Percentiles rank a stretch among this genome's conserved stretches.
These are phyloP conservation scores for Botrytis sinoallii DNA, from an alignment of 2,329 filamentous ascomycete genomes.

Conservation along the genomic window DNA sequence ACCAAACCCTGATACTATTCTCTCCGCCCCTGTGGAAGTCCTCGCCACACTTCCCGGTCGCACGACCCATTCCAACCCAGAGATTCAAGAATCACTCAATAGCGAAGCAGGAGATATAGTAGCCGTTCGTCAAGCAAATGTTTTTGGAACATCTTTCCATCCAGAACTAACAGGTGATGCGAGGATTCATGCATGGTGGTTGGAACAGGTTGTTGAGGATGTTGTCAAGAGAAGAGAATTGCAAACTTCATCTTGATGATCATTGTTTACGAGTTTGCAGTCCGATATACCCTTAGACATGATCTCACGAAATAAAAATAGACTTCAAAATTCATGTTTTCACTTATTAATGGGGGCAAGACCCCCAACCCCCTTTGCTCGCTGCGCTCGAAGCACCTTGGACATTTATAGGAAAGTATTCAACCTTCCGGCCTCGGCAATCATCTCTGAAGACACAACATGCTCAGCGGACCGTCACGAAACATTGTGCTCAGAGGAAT, in stretches of 20 bases:
- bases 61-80: slow-evolving; percentile 26
- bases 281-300: background rate
- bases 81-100: slow-evolving; percentile 38
- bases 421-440: background rate
- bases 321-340: background rate
- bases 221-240: slow-evolving; percentile 25
- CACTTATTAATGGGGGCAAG: background rate
- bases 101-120: slow-evolving; percentile 69
- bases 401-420: background rate
- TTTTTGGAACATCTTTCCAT: slow-evolving; percentile 93
- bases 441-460: background rate
- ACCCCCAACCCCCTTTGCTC: background rate
- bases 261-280: background rate
- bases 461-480: background rate
- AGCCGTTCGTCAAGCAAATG: slow-evolving; percentile 84
- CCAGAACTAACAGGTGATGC: slow-evolving; percentile 87
- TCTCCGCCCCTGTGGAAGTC: slow-evolving; percentile 44
- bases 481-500: background rate
- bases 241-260: background rate
- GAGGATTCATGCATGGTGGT: slow-evolving; percentile 92
- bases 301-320: background rate
- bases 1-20: slow-evolving; percentile 25
- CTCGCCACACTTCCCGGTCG: slow-evolving; percentile 50
- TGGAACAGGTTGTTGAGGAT: slow-evolving; percentile 61
- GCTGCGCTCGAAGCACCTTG: background rate